These are phyloP conservation scores for Arachis stenosperma DNA, from an alignment of 306 rosid species.

Conservation along the genomic window DNA sequence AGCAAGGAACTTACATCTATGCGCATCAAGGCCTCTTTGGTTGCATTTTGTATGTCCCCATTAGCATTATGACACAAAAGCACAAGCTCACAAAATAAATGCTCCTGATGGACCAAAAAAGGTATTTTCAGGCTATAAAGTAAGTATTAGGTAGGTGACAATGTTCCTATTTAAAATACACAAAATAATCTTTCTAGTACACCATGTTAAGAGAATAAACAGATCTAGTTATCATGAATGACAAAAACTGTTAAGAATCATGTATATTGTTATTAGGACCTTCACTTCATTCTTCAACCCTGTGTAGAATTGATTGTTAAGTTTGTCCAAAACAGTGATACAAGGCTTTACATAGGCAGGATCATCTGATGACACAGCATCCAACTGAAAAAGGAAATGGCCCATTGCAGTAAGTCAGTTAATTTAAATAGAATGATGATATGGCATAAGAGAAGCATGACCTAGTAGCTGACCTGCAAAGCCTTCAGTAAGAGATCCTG, in stretches of 20 bases:
- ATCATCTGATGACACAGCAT: slow-evolving; percentile 51
- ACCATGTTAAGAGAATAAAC: slow-evolving; percentile 4
- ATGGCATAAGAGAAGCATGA: neutral
- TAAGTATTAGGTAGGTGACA: neutral
- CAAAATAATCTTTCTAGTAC: slow-evolving; percentile 8
- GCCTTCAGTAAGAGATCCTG: slow-evolving; percentile 66
- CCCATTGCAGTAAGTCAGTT: slow-evolving; percentile 34
- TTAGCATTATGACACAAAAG: slow-evolving; percentile 57
- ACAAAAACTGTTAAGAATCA: slow-evolving; percentile 25
- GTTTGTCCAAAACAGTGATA: slow-evolving; percentile 68
- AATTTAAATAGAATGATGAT: slow-evolving; percentile 8
- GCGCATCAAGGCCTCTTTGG: slow-evolving; percentile 68
- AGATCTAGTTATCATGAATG: slow-evolving; percentile 31
- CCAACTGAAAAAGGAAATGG: slow-evolving; percentile 57
- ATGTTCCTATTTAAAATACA: neutral
- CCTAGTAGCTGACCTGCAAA: slow-evolving; percentile 61
- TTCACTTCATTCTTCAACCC: slow-evolving; percentile 60
- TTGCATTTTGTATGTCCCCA: slow-evolving; percentile 66
- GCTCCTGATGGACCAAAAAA: slow-evolving; percentile 54
- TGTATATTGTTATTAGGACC: slow-evolving; percentile 53
- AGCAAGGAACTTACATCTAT: slow-evolving; percentile 61
- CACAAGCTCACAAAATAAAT: slow-evolving; percentile 66
- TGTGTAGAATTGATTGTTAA: slow-evolving; percentile 56
- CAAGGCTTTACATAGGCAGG: slow-evolving; percentile 75
- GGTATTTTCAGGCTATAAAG: slow-evolving; percentile 23